phyloP scores from a whole-genome alignment of 305 asterid genomes.

The Ilex paraguariensis region DNA sequence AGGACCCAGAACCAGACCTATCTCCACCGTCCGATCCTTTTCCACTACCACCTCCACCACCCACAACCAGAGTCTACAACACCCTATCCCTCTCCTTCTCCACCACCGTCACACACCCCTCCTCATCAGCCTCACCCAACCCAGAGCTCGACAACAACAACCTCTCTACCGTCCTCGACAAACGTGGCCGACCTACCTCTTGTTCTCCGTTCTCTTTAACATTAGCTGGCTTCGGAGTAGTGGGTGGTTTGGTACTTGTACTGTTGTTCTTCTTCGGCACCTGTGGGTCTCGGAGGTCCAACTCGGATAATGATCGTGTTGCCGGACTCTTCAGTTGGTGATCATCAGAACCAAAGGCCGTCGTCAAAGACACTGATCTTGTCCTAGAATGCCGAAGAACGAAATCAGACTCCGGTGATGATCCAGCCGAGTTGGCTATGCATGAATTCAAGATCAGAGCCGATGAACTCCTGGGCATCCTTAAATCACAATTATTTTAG shows the following conservation, averaged over 20 bases:
- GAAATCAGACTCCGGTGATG: constrained; percentile 59
- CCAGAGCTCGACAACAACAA: constrained; percentile 41
- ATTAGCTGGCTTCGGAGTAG: constrained; percentile 29
- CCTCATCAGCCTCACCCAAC: constrained; percentile 31
- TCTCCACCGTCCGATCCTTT: constrained; percentile 39
- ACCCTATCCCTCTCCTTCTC: constrained; percentile 21
- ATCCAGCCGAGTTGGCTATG: constrained; percentile 36
- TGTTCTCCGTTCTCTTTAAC: constrained; percentile 27
- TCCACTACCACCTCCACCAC: constrained; percentile 46
- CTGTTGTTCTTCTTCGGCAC: constrained; percentile 25
- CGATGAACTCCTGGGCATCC: constrained; percentile 70
- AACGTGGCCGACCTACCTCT: constrained; percentile 12
- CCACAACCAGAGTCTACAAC: constrained; percentile 38
- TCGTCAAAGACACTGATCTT: constrained; percentile 36
- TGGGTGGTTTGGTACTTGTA: constrained; percentile 20
- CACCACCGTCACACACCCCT: constrained; percentile 15
- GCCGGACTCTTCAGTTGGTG: constrained; percentile 10
- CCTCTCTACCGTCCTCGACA: constrained; percentile 15
- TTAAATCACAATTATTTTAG: not conserved
- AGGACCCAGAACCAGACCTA: constrained; percentile 32
- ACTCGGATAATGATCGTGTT: constrained; percentile 20
- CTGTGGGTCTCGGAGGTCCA: constrained; percentile 39
- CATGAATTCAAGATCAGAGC: constrained; percentile 58
- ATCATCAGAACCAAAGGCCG: constrained; percentile 33
- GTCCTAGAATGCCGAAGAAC: constrained; percentile 36